Evolutionary conservation across 75 land plant species (phyloP), one percentile per base, ranked within the genome.

Genomic region (Sequoiadendron giganteum): DNA sequence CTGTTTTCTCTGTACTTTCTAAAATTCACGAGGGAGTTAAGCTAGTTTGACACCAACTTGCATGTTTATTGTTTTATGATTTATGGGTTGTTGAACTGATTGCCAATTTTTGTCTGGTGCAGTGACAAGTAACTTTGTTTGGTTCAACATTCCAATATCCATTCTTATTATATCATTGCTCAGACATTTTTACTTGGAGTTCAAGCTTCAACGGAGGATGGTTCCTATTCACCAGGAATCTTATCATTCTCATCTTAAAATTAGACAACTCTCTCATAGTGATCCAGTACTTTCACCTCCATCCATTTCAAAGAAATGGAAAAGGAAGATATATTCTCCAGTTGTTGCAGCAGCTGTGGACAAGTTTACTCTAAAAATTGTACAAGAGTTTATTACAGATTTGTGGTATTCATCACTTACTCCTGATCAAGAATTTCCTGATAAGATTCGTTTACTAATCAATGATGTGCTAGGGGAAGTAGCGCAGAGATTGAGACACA

Each of bases 121-220:
- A 97, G 99, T 97, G 87, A 98, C 99, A 36, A 97, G 99, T 88
- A 93, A 92, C 52, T 97, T 97, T 32, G 91, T 95, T 92, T 95
- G 94, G 95, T 87, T 93, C 87, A 98, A 98, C 81, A 85, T 97
- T 13, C 99, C 99, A 5, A 87, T 98, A 38, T 89, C 99, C 76
- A 84, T 96, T 36, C 89, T 98, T 7, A 25, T 97, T 6, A 83
- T 97, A 65, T 92, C 89, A 58, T 93, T 88, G 68, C 36, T 96
- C 42, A 96, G 99, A 36, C 90, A 90, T 32, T 49, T 97, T 42
- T 92, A 90, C 11, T 91, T 93, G 86, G 92, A 93, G 76, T 90
- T 98, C 32, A 95, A 94, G 87, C 85, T 98, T 56, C 95, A 89
- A 5, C 90, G 97, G 96, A 95, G 89, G 85, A 85, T 86, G 58